Conservation (phyloP, 371 early-diverging fungal genomes). For the Mortierella sp. region DNA sequence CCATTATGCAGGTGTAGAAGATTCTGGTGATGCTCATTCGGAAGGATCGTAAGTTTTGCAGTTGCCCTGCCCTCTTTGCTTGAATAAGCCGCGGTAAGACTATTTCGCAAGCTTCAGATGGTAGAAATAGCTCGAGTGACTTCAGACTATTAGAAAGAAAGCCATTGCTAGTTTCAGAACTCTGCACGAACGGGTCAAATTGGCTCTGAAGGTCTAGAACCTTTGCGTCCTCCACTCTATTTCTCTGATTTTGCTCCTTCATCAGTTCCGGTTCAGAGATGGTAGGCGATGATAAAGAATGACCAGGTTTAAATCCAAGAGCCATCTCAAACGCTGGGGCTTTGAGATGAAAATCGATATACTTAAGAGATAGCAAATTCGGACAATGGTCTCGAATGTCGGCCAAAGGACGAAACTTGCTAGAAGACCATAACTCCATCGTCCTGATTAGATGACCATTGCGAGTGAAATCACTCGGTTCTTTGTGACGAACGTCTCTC, state of each 20-base stretch:
- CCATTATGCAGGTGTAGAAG: background rate
- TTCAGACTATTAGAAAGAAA: conserved; percentile 15
- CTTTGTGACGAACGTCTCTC: background rate
- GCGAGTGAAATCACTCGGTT: background rate
- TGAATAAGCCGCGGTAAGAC: conserved; percentile 13
- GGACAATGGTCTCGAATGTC: conserved; percentile 20
- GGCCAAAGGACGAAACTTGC: background rate
- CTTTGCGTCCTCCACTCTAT: background rate
- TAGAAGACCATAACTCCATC: background rate
- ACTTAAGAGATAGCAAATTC: conserved; percentile 8
- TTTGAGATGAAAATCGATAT: background rate
- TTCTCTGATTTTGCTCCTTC: background rate
- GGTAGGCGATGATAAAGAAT: background rate
- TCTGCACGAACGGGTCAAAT: background rate
- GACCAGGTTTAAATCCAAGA: conserved; percentile 4
- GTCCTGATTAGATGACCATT: conserved; percentile 13
- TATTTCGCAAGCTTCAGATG: conserved; percentile 2
- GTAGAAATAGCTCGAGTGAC: conserved; percentile 1
- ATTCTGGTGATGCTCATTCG: background rate
- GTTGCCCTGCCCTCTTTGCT: conserved; percentile 13
- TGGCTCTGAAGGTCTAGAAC: background rate
- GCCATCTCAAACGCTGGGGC: background rate
- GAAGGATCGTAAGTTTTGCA: conserved; percentile 9
- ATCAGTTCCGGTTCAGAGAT: background rate
- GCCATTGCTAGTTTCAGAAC: background rate